These are phyloP conservation scores for Ophioceras dolichostomum DNA, from an alignment of 2,329 filamentous ascomycete species.

Conservation along the genomic window DNA sequence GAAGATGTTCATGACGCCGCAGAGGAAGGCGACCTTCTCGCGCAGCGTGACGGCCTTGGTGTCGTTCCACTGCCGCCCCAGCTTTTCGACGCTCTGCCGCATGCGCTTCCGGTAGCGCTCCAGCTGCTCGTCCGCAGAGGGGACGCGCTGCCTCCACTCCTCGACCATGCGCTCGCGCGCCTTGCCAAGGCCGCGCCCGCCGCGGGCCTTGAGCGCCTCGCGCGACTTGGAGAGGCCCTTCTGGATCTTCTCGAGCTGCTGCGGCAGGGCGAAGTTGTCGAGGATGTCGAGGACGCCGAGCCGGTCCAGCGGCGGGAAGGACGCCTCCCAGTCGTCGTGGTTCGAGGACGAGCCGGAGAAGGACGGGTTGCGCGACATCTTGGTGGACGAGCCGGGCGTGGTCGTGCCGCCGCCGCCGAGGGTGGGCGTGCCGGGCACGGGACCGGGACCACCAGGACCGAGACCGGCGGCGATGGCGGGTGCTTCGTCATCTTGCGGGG, in stretches of 20 bases:
- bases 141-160: conserved; percentile 79
- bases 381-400: conserved; percentile 34
- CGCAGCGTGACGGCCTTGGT: conserved; percentile 76
- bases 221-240: conserved; percentile 69
- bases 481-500: conserved; percentile 27
- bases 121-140: conserved; percentile 81
- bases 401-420: conserved; percentile 34
- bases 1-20: conserved; percentile 93
- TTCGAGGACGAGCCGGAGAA: conserved; percentile 79
- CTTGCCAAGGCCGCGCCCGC: too few species aligned
- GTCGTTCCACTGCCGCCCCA: conserved; percentile 79
- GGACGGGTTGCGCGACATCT: conserved; percentile 64
- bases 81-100: conserved; percentile 76
- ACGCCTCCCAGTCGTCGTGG: conserved; percentile 71
- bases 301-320: conserved; percentile 81
- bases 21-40: conserved; percentile 95
- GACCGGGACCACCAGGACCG: not conserved
- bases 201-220: conserved; percentile 64
- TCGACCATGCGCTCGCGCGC: conserved; percentile 87
- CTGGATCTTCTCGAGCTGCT: conserved; percentile 85
- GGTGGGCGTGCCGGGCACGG: conserved; percentile 34
- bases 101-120: conserved; percentile 83
- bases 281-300: conserved; percentile 86
- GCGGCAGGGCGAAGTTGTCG: conserved; percentile 83
- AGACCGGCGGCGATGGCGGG: too few species aligned